phyloP scores from a whole-genome alignment of 768 basidiomycete genomes.

The Botryobasidium botryosum region DNA sequence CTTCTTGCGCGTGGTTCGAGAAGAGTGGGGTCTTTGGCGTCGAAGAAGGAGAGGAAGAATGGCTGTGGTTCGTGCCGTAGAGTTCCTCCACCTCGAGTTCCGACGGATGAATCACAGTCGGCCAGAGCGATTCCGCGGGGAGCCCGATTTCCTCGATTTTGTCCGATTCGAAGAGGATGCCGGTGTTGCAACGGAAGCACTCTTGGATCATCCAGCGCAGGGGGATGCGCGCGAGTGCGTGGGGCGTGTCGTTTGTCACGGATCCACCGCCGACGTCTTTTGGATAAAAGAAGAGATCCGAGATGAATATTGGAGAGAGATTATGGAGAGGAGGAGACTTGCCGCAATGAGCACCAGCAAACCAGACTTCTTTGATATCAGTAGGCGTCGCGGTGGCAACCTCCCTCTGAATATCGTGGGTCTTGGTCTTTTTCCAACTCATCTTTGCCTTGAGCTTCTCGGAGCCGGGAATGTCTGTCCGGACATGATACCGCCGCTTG shows the following conservation, averaged over 20 bases:
- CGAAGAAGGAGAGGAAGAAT: too few species aligned
- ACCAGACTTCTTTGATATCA: conserved; percentile 11
- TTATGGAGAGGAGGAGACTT: background rate
- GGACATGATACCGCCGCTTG: too few species aligned
- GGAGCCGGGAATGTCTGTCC: too few species aligned
- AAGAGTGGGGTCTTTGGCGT: too few species aligned
- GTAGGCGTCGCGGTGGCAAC: too few species aligned
- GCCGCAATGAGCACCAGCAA: conserved; percentile 4
- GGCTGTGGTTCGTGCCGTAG: too few species aligned
- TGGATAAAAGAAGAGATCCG: conserved; percentile 14
- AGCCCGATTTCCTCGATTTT: background rate
- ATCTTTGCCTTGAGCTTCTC: too few species aligned
- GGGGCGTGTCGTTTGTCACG: background rate
- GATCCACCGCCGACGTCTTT: conserved; percentile 11
- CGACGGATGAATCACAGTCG: background rate
- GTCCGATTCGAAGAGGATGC: conserved; percentile 1
- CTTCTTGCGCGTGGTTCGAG: too few species aligned
- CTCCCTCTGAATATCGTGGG: too few species aligned
- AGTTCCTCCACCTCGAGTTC: too few species aligned
- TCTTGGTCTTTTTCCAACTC: too few species aligned
- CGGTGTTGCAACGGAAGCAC: conserved; percentile 7
- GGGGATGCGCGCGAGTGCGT: conserved; percentile 7
- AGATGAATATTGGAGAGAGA: background rate
- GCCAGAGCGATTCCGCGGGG: background rate
- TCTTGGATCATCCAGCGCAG: conserved; percentile 13